Base-by-base conservation (phyloP, 169 alveolate genomes). In the Plasmodium inui region DNA sequence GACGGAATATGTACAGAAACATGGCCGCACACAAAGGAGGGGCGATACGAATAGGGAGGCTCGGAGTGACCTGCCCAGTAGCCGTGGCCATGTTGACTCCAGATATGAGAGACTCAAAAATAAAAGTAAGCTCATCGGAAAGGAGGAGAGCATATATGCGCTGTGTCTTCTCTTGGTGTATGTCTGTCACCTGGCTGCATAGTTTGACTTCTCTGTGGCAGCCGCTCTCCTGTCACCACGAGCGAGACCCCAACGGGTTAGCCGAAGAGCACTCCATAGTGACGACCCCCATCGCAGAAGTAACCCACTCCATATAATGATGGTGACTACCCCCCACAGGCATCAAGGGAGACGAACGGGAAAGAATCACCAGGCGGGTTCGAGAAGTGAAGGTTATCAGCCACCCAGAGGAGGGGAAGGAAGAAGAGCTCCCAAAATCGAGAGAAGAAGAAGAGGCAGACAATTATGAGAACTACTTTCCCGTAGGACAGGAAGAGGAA, bases 91-190 rank as follows among this genome's bases (percentile, higher is more conserved):
- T 22, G 71, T 12, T 2, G 85, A 76, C 34, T 74, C 50, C 37
- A 19, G 93, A 86, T 67, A 67, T 34, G 85, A 74, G 70, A 86
- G 93, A 76, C 71, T 86, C 39, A 86, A 73, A 86, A 86, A 78
- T 86, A 86, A 76, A 46, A 76, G 85, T 74, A 74, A 50, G 55
- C 32, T n/a, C 3, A 32, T 28, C 41, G 32, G 3, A 30, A 30
- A 50, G 53, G 53, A 85, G 67, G 61, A 72, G 55, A 37, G n/a
- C 9, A 30, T 46, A 55, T 37, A 41, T 50, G 22, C 22, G 26
- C 22, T 14, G 22, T 26, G 61, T 50, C 61, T 50, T 50, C 12
- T 46, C n/a, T 7, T 41, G n/a, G n/a, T 74, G 83, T 10, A 30
- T 30, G 1, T 74, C 12, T 76, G 8, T n/a, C 2, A 30, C 53